phyloP scores from a whole-genome alignment of 345 rosid genomes.

The Geranium brycei region DNA sequence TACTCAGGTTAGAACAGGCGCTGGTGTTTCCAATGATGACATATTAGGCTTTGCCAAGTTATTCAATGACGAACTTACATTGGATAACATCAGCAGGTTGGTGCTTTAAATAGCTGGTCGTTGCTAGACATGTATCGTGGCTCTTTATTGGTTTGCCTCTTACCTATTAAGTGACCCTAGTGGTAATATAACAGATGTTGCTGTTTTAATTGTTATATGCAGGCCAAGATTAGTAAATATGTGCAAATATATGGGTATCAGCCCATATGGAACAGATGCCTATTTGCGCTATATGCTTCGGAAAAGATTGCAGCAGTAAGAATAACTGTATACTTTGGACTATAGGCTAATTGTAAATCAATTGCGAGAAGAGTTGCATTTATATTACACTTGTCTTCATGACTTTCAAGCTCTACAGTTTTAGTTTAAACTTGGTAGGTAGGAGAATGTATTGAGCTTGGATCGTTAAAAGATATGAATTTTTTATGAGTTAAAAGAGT shows the following conservation, averaged over 20 bases:
- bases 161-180: not conserved
- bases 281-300: conserved; percentile 91
- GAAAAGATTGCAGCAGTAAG: conserved; percentile 76
- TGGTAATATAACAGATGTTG: not conserved
- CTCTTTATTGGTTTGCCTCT: conserved; percentile 9
- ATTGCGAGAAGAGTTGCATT: not conserved
- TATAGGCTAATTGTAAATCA: not conserved
- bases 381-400: no score
- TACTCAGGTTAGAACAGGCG: conserved; percentile 84
- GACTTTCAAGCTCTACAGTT: no score
- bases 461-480: no score
- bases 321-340: conserved; percentile 1
- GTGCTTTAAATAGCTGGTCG: conserved; percentile 4
- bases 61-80: conserved; percentile 87
- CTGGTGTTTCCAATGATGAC: conserved; percentile 80
- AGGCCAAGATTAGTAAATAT: conserved; percentile 90
- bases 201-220: conserved; percentile 20
- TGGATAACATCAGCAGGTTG: conserved; percentile 95
- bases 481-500: no score
- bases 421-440: no score
- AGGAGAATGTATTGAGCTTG: no score
- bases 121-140: not conserved
- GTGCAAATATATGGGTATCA: conserved; percentile 98
- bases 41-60: conserved; percentile 92
- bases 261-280: conserved; percentile 90